Conservation (phyloP, 441 rosid genomes). For the Rhodomyrtus psidioides region DNA sequence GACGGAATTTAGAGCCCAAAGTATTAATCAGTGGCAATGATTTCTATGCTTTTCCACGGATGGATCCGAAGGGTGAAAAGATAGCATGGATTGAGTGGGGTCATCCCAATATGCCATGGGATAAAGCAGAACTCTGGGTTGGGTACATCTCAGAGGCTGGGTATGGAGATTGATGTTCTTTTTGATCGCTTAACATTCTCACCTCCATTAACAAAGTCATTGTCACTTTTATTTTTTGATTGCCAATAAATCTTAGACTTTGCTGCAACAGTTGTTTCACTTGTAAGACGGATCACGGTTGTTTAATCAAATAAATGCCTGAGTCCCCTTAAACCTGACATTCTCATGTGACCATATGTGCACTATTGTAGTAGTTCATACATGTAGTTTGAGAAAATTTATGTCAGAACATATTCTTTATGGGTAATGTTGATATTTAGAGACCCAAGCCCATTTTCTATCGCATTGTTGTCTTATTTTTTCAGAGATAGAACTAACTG, state of each 20-base stretch:
- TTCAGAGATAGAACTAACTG: background rate
- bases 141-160: slow-evolving; percentile 78
- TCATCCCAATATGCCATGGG: slow-evolving; percentile 98
- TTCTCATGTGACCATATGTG: background rate
- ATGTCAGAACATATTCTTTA: background rate
- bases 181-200: background rate
- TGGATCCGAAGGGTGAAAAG: slow-evolving; percentile 65
- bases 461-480: background rate
- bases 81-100: slow-evolving; percentile 91
- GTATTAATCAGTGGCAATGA: slow-evolving; percentile 66
- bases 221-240: background rate
- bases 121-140: slow-evolving; percentile 86
- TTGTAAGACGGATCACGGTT: background rate
- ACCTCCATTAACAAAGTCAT: background rate
- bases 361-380: background rate
- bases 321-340: background rate
- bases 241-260: background rate
- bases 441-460: background rate
- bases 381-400: background rate
- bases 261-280: background rate
- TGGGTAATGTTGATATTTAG: background rate
- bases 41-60: slow-evolving; percentile 89
- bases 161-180: slow-evolving; percentile 15
- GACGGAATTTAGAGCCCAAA: slow-evolving; percentile 53
- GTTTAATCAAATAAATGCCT: background rate